Base-by-base conservation (phyloP, 2,329 filamentous ascomycete genomes). In the Periglandula ipomoeae region DNA sequence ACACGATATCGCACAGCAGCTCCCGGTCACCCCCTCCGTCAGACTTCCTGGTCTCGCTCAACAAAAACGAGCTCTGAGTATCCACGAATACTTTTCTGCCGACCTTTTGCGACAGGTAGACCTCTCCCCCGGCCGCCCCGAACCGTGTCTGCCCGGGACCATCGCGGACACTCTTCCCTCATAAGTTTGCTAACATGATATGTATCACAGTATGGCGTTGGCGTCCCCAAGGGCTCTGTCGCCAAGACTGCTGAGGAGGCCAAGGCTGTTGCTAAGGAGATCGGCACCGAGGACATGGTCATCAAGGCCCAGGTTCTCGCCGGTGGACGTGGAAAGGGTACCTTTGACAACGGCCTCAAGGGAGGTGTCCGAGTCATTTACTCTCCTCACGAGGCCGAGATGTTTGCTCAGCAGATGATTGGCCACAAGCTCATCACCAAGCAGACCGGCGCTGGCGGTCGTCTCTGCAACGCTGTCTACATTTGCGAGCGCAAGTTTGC, bases 401-500 rank as follows among this genome's bases (percentile, higher is more conserved):
- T 97, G 83, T 95, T 98, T 68, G 91, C 93, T 60, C 81, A 91
- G 61, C 90, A 98, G 78, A 98, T 98, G 93, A 97, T 98, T 72
- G 93, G 93, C 66, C 91, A 98, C 77, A 96, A 96, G 75, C 89
- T 98, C 72, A 82, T 98, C 73, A 98, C 93, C 71, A 98, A 98
- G 83, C 93, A 98, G 79, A 98, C 93, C 51, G 93, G 93, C 69
- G 88, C 91, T 60, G 81, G 72, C 61, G 93, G 93, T 66, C 89
- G 93, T 69, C 82, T 95, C 68, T 98, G 93, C 81, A 97, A 87
- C 72, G 81, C 90, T 56, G 93, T 98, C 67, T 97, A 95, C 78
- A 97, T 98, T 68, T 95, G 91, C 74, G 93, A 98, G 81, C 90
- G 93, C 80, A 98, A 98, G 79, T 98, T 96, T 66, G 93, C 93